Conservation (phyloP, 805 yeast genomes). For the Hanseniaspora guilliermondii region DNA sequence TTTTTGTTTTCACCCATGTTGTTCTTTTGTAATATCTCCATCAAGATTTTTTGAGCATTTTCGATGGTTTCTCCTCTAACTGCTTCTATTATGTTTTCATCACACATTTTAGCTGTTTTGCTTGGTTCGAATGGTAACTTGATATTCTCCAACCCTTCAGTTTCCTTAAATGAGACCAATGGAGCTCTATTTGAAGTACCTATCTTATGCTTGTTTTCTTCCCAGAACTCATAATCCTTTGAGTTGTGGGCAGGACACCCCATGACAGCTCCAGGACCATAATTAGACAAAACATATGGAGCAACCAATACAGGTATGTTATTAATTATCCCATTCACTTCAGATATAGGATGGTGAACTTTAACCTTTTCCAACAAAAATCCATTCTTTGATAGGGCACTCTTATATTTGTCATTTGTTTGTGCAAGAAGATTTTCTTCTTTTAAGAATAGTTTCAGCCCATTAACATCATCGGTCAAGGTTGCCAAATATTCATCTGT, state of each 20-base stretch:
- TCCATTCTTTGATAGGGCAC: constrained; percentile 47
- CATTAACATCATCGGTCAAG: constrained; percentile 35
- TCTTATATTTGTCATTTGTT: constrained; percentile 13
- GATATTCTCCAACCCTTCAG: constrained; percentile 32
- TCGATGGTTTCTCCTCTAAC: constrained; percentile 38
- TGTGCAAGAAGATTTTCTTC: neutral
- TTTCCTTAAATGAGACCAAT: neutral
- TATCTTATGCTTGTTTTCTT: constrained; percentile 30
- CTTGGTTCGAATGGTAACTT: constrained; percentile 27
- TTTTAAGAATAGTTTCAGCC: constrained; percentile 15
- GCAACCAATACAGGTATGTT: constrained; percentile 71
- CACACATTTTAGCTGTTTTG: neutral
- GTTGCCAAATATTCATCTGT: constrained; percentile 31
- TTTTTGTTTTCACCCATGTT: constrained; percentile 37
- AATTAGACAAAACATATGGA: constrained; percentile 72
- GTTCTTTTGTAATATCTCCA: constrained; percentile 29
- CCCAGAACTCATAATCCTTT: constrained; percentile 78
- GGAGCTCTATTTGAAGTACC: too few species aligned
- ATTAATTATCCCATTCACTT: constrained; percentile 18
- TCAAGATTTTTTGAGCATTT: constrained; percentile 42
- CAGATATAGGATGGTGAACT: constrained; percentile 48
- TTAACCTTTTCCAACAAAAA: constrained; percentile 34
- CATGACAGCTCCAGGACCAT: constrained; percentile 94
- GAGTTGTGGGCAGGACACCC: constrained; percentile 93
- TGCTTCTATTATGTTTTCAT: constrained; percentile 28